phyloP scores from a whole-genome alignment of 306 rosid genomes.

The Pterocarpus macrocarpus region DNA sequence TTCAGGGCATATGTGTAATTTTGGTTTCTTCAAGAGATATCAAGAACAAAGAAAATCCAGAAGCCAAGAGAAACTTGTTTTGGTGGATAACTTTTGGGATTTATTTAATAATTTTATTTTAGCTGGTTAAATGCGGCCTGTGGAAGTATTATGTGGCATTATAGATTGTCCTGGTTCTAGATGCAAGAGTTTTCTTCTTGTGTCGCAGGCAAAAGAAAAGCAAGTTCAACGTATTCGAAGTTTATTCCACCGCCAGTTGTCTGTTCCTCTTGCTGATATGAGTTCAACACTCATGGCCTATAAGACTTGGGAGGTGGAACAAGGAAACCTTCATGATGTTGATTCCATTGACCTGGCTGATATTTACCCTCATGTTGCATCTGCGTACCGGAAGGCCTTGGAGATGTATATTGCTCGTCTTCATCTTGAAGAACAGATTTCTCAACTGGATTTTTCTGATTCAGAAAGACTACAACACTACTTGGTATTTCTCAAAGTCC shows the following conservation, averaged over 20 bases:
- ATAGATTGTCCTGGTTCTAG: conserved; percentile 23
- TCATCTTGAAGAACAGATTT: conserved; percentile 73
- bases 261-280: conserved; percentile 82
- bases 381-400: conserved; percentile 77
- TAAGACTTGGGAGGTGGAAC: conserved; percentile 88
- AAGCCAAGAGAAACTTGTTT: conserved; percentile 7
- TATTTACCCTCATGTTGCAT: conserved; percentile 65
- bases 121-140: conserved; percentile 18
- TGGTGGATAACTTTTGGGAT: conserved; percentile 7
- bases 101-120: background rate
- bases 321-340: conserved; percentile 56
- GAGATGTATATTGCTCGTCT: conserved; percentile 77
- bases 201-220: conserved; percentile 75
- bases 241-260: conserved; percentile 89
- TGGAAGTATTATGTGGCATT: conserved; percentile 44
- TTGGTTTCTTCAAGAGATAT: conserved; percentile 34
- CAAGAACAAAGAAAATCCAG: conserved; percentile 10
- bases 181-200: conserved; percentile 43
- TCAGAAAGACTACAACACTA: conserved; percentile 72
- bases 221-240: conserved; percentile 74
- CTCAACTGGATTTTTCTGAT: conserved; percentile 64
- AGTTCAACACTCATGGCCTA: conserved; percentile 72
- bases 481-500: conserved; percentile 58
- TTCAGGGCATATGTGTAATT: conserved; percentile 21
- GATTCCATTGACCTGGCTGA: conserved; percentile 57